These are phyloP conservation scores for Botrytis elliptica DNA, from an alignment of 2,329 filamentous ascomycete species.

Conservation along the genomic window DNA sequence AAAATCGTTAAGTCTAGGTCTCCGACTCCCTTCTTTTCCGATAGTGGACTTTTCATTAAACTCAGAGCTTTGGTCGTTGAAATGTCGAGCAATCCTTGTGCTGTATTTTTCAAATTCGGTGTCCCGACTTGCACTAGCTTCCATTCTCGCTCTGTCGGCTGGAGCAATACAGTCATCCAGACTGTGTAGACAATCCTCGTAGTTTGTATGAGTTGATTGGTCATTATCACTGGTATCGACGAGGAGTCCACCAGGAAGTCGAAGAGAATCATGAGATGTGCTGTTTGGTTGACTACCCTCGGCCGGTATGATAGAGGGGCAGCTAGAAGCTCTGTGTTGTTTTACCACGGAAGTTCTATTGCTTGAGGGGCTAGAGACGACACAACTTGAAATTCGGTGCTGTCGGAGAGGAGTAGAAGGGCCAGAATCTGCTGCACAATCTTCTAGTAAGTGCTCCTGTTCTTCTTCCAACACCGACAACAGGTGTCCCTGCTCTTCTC, in stretches of 20 bases:
- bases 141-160: neutral
- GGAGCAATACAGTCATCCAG: constrained; percentile 15
- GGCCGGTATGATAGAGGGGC: constrained; percentile 3
- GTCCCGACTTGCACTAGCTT: constrained; percentile 6
- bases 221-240: constrained; percentile 2
- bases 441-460: constrained; percentile 4
- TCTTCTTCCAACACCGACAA: constrained; percentile 7
- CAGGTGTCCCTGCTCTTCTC: neutral
- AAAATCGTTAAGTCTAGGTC: neutral
- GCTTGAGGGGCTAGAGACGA: neutral
- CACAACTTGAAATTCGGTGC: constrained; percentile 13
- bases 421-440: constrained; percentile 2
- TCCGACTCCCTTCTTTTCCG: neutral
- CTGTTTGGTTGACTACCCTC: neutral
- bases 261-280: constrained; percentile 1
- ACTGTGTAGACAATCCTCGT: constrained; percentile 14
- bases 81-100: neutral
- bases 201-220: constrained; percentile 3
- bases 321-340: constrained; percentile 16
- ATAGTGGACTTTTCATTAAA: neutral
- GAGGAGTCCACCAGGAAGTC: neutral
- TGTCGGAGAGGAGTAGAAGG: constrained; percentile 13
- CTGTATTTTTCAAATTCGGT: neutral
- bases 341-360: neutral
- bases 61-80: neutral